Evolutionary conservation across 2,329 filamentous ascomycete species (phyloP).

Genomic region (Fusarium sp.): DNA sequence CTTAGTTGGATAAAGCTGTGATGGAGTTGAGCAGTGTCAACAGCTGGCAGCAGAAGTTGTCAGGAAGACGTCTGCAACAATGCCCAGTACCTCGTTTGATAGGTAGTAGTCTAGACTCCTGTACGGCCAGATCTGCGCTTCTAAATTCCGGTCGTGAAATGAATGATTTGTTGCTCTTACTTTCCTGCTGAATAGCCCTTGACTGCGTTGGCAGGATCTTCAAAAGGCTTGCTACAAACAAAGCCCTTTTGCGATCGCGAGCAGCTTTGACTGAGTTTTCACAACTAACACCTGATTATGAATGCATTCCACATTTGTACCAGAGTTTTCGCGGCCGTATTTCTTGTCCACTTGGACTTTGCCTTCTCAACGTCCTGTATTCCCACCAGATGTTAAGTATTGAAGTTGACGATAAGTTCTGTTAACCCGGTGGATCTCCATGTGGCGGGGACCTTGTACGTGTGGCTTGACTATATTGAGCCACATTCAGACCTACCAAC

Average conservation of each 20-base stretch:
- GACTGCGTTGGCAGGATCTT: slow-evolving; percentile 36
- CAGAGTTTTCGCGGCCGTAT: background rate
- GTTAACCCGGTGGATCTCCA: slow-evolving; percentile 31
- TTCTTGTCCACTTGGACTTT: slow-evolving; percentile 26
- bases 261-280: slow-evolving; percentile 28
- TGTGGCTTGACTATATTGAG: slow-evolving; percentile 24
- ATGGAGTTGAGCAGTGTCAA: slow-evolving; percentile 29
- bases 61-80: slow-evolving; percentile 12
- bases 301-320: slow-evolving; percentile 8
- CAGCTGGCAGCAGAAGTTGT: slow-evolving; percentile 28
- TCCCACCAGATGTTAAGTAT: slow-evolving; percentile 17
- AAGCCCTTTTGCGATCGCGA: slow-evolving; percentile 36
- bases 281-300: slow-evolving; percentile 5
- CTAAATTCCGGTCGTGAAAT: slow-evolving; percentile 5
- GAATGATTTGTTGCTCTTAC: slow-evolving; percentile 4
- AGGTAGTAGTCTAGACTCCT: background rate
- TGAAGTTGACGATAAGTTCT: slow-evolving; percentile 44
- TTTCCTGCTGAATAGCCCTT: slow-evolving; percentile 19
- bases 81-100: slow-evolving; percentile 5
- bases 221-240: slow-evolving; percentile 40
- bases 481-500: slow-evolving; percentile 26
- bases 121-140: background rate
- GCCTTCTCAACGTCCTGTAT: slow-evolving; percentile 24
- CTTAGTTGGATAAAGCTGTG: slow-evolving; percentile 1
- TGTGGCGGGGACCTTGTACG: slow-evolving; percentile 32